A percentile compares a stretch with the other conserved stretches of the same genome.
Evolutionary conservation across 2,329 filamentous ascomycete species (phyloP).

Genomic region (Exophiala aquamarina): DNA sequence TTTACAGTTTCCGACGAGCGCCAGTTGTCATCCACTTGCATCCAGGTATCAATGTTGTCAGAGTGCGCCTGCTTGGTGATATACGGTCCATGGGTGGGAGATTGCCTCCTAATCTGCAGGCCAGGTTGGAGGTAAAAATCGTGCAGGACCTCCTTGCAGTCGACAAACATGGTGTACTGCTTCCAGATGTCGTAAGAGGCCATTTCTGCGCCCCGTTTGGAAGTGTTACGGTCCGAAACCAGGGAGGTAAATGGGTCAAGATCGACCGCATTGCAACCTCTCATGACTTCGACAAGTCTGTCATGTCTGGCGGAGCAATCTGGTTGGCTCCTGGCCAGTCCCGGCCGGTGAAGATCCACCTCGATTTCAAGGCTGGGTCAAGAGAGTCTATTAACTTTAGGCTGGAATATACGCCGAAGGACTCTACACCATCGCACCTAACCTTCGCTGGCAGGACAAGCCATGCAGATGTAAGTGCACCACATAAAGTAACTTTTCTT

Average conservation of each 20-base stretch:
- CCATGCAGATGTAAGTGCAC: slow-evolving; percentile 34
- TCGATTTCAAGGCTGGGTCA: slow-evolving; percentile 1
- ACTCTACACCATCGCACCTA: slow-evolving; percentile 6
- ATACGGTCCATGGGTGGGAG: slow-evolving; percentile 57
- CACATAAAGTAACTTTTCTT: slow-evolving; percentile 56
- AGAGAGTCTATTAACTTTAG: slow-evolving; percentile 7
- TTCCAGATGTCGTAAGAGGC: slow-evolving; percentile 54
- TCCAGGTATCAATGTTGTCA: slow-evolving; percentile 52
- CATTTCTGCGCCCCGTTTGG: slow-evolving; percentile 47
- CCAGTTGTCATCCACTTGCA: slow-evolving; percentile 51
- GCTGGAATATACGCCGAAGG: slow-evolving; percentile 7
- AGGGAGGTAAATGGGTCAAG: slow-evolving; percentile 14
- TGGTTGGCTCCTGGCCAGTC: slow-evolving; percentile 34
- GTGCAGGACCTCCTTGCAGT: slow-evolving; percentile 32
- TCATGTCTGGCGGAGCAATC: slow-evolving; percentile 5
- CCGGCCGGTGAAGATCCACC: slow-evolving; percentile 30
- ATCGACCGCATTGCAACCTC: slow-evolving; percentile 5
- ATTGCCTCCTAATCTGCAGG: slow-evolving; percentile 46
- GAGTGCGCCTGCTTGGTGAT: slow-evolving; percentile 56
- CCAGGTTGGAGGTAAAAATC: slow-evolving; percentile 38
- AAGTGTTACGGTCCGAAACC: slow-evolving; percentile 19
- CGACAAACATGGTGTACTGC: slow-evolving; percentile 38
- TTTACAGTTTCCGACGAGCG: slow-evolving; percentile 52
- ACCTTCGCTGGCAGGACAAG: slow-evolving; percentile 24
- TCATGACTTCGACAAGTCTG: slow-evolving; percentile 1